Evolutionary conservation across 1,139 yeast genomes (phyloP).

Genomic region (Yamadazyma conglobata): DNA sequence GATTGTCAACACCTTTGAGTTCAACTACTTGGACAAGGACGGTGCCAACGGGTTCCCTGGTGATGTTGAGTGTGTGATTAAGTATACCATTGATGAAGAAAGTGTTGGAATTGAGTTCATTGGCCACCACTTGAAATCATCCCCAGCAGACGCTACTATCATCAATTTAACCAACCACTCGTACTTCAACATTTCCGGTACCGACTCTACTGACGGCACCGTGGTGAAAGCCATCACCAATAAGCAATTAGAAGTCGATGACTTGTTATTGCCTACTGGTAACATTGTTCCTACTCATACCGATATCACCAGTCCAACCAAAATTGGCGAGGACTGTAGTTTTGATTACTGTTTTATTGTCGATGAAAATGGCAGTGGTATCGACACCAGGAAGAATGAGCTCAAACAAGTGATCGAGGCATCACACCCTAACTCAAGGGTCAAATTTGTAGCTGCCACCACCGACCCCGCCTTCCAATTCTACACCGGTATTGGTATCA

Average conservation of each 20-base stretch:
- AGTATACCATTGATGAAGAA: conserved; percentile 33
- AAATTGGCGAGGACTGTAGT: conserved; percentile 19
- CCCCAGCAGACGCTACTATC: conserved; percentile 42
- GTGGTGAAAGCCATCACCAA: conserved; percentile 26
- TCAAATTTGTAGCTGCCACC: conserved; percentile 43
- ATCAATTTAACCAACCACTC: conserved; percentile 64
- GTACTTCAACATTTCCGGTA: conserved; percentile 46
- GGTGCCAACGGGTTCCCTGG: conserved; percentile 58
- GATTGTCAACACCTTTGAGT: conserved; percentile 28
- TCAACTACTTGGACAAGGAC: conserved; percentile 40
- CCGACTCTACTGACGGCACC: conserved; percentile 31
- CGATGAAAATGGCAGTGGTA: conserved; percentile 23
- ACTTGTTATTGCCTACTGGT: conserved; percentile 51
- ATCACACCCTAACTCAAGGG: conserved; percentile 43
- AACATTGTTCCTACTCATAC: conserved; percentile 24
- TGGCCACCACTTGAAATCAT: conserved; percentile 37
- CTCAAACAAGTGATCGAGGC: conserved; percentile 43
- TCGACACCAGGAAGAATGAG: conserved; percentile 42
- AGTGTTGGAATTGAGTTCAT: conserved; percentile 45
- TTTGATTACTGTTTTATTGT: conserved; percentile 55
- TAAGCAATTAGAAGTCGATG: conserved; percentile 38
- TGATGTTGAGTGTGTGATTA: conserved; percentile 40
- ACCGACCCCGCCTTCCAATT: conserved; percentile 72
- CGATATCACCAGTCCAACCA: conserved; percentile 23
- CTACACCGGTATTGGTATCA: conserved; percentile 57